Percentiles rank a stretch among this genome's conserved stretches.
Conservation (phyloP, 331 rosid genomes). For the Telfairia occidentalis region DNA sequence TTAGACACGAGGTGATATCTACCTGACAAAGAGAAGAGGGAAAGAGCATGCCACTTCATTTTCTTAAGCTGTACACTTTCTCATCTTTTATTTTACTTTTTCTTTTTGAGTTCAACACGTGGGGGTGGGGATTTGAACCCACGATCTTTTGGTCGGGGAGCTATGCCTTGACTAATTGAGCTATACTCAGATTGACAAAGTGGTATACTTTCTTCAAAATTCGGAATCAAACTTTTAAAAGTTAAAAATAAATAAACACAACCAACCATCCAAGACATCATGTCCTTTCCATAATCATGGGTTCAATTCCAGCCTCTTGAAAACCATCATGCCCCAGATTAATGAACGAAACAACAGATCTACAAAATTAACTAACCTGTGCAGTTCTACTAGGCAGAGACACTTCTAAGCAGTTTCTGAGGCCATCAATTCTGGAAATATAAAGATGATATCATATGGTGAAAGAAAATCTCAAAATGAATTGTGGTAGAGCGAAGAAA, state of each 20-base stretch:
- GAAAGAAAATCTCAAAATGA: neutral
- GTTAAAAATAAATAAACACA: too few species aligned
- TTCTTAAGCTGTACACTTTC: neutral
- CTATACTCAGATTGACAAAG: too few species aligned
- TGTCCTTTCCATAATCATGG: neutral
- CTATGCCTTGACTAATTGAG: too few species aligned
- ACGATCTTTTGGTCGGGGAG: too few species aligned
- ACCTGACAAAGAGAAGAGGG: too few species aligned
- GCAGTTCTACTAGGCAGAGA: slow-evolving; percentile 71
- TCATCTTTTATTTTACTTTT: too few species aligned
- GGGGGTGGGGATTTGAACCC: too few species aligned
- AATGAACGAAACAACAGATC: neutral
- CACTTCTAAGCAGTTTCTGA: slow-evolving; percentile 65
- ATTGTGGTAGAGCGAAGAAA: neutral
- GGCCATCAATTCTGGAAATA: slow-evolving; percentile 58
- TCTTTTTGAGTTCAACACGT: too few species aligned
- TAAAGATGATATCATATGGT: neutral
- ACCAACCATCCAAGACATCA: neutral
- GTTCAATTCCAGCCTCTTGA: neutral
- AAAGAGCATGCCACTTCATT: neutral
- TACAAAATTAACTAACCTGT: slow-evolving; percentile 47
- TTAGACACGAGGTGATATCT: too few species aligned
- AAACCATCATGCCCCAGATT: neutral
- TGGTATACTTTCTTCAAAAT: too few species aligned
- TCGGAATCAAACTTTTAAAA: too few species aligned